Evolutionary conservation across 2,329 filamentous ascomycete species (phyloP), one percentile per base, ranked within the genome.

Genomic region (Juglanconis sp.): DNA sequence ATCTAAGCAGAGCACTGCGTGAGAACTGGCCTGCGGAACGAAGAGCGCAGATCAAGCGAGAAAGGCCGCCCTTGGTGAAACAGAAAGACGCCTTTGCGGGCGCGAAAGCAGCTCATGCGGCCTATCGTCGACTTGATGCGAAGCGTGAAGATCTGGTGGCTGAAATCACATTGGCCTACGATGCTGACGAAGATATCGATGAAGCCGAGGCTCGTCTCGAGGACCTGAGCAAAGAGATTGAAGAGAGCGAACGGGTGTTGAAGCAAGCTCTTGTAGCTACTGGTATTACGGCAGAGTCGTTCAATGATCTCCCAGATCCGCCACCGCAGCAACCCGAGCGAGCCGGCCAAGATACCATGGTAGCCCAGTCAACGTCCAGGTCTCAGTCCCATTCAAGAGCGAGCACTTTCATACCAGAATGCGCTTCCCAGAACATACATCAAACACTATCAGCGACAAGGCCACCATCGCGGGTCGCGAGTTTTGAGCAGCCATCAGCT

Each of bases 201-300:
- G 77, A 80, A 9, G 80, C 83, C 30, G 82, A 86, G 65, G 67
- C 69, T 38, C 76, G 73, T 46, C 70, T 85, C 8, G 81, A 84
- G 60, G 73, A 79, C 40, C 67, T 86, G 42, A 76, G 76, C 10
- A 74, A 74, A 53, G 68, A 76, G 56, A 71, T 85, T 13, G 75
- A 78, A 59, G 67, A 71, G 42, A 76, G 76, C 62, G 81, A 83
- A 63, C 68, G 72, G 30, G 65, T 66, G 1, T 70, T 86, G 24
- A 70, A 78, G 32, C 68, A 69, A 48, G 70, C 71, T 15, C 72
- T 86, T 0, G 62, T 74, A 2, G 72, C 73, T n/a, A 77, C 77
- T 7, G 80, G 77, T 2, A 74, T 85, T 52, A 75, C 80, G 11
- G 74, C 77, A 59, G 68, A 72, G 15, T 70, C 67, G 34, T 73